Evolutionary conservation across 2,329 filamentous ascomycete species (phyloP), one percentile per base, ranked within the genome.

Genomic region (Phyllachora maydis): DNA sequence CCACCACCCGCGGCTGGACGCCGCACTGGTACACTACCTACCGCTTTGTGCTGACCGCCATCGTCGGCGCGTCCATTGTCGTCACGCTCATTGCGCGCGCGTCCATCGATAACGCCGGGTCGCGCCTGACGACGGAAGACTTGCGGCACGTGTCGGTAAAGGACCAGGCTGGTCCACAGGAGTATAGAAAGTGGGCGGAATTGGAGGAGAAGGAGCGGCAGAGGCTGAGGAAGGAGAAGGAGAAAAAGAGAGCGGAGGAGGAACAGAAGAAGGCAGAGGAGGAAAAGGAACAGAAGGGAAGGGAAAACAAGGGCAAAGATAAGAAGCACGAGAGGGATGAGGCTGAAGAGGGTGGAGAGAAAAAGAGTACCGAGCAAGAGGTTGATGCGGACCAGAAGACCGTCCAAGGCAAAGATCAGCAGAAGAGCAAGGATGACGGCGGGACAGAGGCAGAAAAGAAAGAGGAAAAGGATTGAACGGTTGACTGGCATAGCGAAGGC

Each of bases 1-100:
- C 79, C 9, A 63, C 73, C 6, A 59, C 62, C 24, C 56, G 58
- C 19, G 83, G 82, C 33, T 88, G 77, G 72, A 71, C 74, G 3
- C 83, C 83, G 13, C 42, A 57, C 18, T 93, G 83, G 83, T 93
- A 92, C 45, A 63, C 59, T 29, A 76, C 71, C 23, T 93, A 93
- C 54, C 78, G 85, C 16, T 93, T 92, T 47, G 72, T 91, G 6
- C 59, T 93, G 36, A 93, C 85, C 3, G 85, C 83, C 44, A 63
- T 93, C 30, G 83, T 92, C 14, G 83, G 85, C 18, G 56, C 66
- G 20, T 72, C 75, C 31, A 85, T 93, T 35, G 68, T 88, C 19
- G 52, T 79, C 35, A 85, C 67, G 32, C 54, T 93, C 34, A 63
- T 93, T 31, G 81, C 79, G 19, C 69, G 83, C 30, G 75, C 82